phyloP scores from a whole-genome alignment of 768 basidiomycete genomes.

The Suillus decipiens region DNA sequence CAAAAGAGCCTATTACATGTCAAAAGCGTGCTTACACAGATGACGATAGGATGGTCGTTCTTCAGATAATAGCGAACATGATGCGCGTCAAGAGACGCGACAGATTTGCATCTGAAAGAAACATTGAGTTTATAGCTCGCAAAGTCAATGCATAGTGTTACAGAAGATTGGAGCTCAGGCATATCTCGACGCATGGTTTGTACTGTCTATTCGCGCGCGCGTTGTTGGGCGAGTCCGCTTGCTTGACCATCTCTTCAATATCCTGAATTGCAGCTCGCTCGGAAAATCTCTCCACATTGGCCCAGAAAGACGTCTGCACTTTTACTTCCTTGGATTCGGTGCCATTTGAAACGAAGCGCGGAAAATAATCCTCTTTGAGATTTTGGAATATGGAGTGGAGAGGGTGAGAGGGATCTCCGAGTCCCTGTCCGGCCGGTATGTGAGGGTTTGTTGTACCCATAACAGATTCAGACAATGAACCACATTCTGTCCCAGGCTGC shows the following conservation, averaged over 20 bases:
- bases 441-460: neutral
- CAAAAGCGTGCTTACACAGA: conserved; percentile 56
- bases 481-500: conserved; percentile 17
- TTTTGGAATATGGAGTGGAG: conserved; percentile 26
- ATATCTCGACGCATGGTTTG: conserved; percentile 73
- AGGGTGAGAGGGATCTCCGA: conserved; percentile 21
- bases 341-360: conserved; percentile 21
- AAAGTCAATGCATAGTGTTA: conserved; percentile 34
- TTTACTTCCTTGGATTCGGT: conserved; percentile 17
- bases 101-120: conserved; percentile 64
- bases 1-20: neutral
- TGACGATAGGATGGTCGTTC: conserved; percentile 66
- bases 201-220: conserved; percentile 26
- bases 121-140: neutral
- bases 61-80: conserved; percentile 70
- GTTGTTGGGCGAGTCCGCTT: conserved; percentile 4
- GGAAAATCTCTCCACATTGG: conserved; percentile 19
- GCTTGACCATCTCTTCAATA: conserved; percentile 18
- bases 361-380: conserved; percentile 25
- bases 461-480: neutral
- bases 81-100: conserved; percentile 61
- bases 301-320: conserved; percentile 6
- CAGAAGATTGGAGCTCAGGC: conserved; percentile 78
- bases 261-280: conserved; percentile 26
- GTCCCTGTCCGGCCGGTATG: conserved; percentile 4